phyloP scores from a whole-genome alignment of 208 protist genomes.

The Acanthamoeba royreba region DNA sequence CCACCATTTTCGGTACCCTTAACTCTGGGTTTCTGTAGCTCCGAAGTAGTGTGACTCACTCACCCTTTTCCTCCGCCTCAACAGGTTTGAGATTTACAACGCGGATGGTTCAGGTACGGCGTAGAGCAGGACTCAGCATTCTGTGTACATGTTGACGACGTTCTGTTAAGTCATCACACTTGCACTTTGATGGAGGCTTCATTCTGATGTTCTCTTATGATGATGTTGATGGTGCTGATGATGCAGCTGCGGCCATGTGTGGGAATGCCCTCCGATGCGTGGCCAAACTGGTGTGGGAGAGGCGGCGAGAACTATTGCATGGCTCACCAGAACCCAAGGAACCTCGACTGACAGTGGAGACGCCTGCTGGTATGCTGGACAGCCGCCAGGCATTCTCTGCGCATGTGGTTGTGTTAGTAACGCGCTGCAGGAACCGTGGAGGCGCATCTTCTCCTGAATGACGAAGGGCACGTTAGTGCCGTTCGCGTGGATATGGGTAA shows the following conservation, averaged over 20 bases:
- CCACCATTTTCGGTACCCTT: background rate
- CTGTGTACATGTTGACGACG: no score
- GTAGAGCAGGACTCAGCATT: no score
- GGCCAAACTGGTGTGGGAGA: background rate
- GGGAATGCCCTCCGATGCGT: background rate
- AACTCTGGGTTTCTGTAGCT: no score
- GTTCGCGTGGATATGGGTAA: background rate
- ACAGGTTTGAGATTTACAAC: slow-evolving; percentile 12
- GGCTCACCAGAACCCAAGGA: background rate
- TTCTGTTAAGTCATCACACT: no score
- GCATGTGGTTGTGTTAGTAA: background rate
- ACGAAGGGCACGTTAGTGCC: background rate
- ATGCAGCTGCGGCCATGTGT: background rate
- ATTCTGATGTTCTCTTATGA: no score
- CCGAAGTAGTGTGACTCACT: no score
- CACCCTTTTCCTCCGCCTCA: no score
- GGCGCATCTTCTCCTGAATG: background rate
- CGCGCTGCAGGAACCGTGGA: background rate
- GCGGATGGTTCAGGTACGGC: background rate
- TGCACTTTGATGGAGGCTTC: no score
- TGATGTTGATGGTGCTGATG: no score
- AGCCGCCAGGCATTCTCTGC: background rate
- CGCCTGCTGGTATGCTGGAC: background rate
- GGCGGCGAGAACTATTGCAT: background rate
- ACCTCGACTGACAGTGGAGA: background rate